Evolutionary conservation across 495 filamentous ascomycete species (phyloP).

Genomic region (Trichoderma orchidacearum): DNA sequence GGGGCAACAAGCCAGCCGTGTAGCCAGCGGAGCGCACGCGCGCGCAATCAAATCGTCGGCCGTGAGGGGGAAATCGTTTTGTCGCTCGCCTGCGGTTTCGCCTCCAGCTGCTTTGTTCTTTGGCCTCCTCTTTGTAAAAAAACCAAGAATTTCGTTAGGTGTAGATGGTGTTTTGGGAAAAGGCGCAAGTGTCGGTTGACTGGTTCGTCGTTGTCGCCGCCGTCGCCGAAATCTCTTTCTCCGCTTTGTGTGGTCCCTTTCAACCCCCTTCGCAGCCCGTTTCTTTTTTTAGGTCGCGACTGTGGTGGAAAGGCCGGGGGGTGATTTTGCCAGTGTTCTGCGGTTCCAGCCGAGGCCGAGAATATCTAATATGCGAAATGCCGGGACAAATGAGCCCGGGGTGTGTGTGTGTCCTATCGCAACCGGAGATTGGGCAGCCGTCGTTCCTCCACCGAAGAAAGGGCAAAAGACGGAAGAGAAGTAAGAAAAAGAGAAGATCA

Average conservation of each 20-base stretch:
- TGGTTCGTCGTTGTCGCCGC: background rate
- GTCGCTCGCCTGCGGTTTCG: background rate
- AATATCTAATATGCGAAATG: too few relatives aligned
- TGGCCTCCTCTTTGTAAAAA: too few relatives aligned
- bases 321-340: background rate
- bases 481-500: too few relatives aligned
- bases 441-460: too few relatives aligned
- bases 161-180: background rate
- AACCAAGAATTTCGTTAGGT: too few relatives aligned
- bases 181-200: background rate
- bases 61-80: background rate
- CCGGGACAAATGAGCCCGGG: too few relatives aligned
- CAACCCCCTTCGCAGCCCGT: background rate
- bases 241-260: background rate
- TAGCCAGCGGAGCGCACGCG: background rate
- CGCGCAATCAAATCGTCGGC: background rate
- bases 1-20: background rate
- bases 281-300: background rate
- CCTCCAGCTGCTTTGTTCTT: too few relatives aligned
- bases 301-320: background rate
- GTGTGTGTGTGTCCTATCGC: too few relatives aligned
- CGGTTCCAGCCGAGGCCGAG: background rate
- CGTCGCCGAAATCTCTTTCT: background rate
- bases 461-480: too few relatives aligned
- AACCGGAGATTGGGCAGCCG: too few relatives aligned